phyloP scores from a whole-genome alignment of 345 rosid genomes.

The Rubroshorea leprosula region DNA sequence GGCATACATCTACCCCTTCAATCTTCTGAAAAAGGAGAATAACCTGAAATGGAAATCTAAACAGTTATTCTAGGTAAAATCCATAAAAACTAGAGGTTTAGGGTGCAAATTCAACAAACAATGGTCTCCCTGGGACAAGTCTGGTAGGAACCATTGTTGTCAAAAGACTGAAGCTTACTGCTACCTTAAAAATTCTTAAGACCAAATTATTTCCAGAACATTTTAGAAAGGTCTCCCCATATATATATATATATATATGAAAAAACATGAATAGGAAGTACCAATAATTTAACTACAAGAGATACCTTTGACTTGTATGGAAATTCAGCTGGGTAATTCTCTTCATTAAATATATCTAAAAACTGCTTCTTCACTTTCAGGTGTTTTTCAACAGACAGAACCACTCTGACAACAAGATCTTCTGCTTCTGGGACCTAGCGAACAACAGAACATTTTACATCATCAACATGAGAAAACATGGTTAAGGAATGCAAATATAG shows the following conservation, averaged over 20 bases:
- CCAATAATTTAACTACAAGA: slow-evolving; percentile 6
- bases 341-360: slow-evolving; percentile 26
- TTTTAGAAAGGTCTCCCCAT: background rate
- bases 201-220: background rate
- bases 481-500: background rate
- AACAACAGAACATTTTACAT: slow-evolving; percentile 11
- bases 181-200: background rate
- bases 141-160: background rate
- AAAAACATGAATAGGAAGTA: background rate
- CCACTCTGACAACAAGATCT: slow-evolving; percentile 48
- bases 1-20: slow-evolving; percentile 85
- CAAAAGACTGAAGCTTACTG: background rate
- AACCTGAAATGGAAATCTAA: slow-evolving; percentile 47
- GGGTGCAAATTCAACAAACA: too few species aligned
- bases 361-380: slow-evolving; percentile 36
- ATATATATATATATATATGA: background rate
- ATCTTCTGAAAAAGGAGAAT: slow-evolving; percentile 81
- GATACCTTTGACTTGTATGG: slow-evolving; percentile 53
- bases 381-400: slow-evolving; percentile 35
- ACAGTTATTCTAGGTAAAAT: background rate
- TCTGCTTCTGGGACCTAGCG: slow-evolving; percentile 43
- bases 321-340: slow-evolving; percentile 42
- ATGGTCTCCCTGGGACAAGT: background rate
- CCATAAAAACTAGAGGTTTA: background rate
- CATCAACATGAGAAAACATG: slow-evolving; percentile 6